Evolutionary conservation across 2,329 filamentous ascomycete genomes (phyloP).

Genomic region (Penicillium vulpinum): DNA sequence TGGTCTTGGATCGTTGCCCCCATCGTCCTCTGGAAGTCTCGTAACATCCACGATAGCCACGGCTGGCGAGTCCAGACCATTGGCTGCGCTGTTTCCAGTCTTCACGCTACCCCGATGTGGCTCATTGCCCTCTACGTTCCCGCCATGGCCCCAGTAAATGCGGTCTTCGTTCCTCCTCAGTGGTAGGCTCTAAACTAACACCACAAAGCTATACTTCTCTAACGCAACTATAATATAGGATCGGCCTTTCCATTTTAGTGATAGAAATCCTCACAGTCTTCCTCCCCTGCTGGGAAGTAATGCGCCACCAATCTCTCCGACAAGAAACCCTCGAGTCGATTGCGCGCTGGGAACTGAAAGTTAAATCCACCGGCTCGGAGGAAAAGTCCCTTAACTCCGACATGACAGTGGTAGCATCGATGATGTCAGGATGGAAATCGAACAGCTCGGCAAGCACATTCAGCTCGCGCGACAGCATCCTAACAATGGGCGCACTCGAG

Average conservation of each 20-base stretch:
- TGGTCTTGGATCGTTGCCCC: constrained; percentile 22
- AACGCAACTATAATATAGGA: constrained; percentile 17
- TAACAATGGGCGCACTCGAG: constrained; percentile 64
- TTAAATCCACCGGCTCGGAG: constrained; percentile 25
- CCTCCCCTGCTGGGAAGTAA: constrained; percentile 61
- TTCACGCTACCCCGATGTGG: constrained; percentile 68
- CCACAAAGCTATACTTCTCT: background rate
- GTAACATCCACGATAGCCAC: constrained; percentile 63
- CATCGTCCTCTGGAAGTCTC: constrained; percentile 58
- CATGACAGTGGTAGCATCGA: constrained; percentile 32
- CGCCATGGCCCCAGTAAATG: constrained; percentile 54
- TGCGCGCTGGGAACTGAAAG: constrained; percentile 41
- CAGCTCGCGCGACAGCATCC: constrained; percentile 49
- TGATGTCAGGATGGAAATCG: constrained; percentile 30
- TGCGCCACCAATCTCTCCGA: constrained; percentile 35
- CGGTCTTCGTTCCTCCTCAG: constrained; percentile 60
- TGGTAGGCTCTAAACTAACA: constrained; percentile 39
- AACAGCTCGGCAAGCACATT: constrained; percentile 42
- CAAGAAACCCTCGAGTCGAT: constrained; percentile 40
- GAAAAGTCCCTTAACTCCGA: constrained; percentile 31
- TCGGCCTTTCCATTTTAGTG: constrained; percentile 61
- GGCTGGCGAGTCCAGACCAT: constrained; percentile 67
- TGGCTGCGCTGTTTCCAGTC: constrained; percentile 48
- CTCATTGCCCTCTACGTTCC: constrained; percentile 58
- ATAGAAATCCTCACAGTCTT: constrained; percentile 66